These are phyloP conservation scores for Hericium rajendrae DNA, from an alignment of 768 basidiomycete genomes.

Conservation along the genomic window DNA sequence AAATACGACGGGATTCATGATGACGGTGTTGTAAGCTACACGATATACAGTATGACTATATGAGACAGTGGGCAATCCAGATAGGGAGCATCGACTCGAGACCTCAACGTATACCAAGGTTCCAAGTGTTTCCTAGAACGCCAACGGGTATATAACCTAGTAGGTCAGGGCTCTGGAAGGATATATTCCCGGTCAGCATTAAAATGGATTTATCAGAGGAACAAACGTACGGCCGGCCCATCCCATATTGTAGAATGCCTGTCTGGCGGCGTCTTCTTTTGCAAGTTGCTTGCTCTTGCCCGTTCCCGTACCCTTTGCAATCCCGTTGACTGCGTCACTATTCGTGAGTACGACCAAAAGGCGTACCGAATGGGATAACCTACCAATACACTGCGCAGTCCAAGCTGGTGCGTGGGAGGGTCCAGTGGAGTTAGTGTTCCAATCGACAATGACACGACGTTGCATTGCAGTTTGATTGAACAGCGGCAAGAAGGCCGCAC, in stretches of 20 bases:
- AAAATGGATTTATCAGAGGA: neutral
- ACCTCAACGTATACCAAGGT: too few species aligned
- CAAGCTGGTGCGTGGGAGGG: slow-evolving; percentile 62
- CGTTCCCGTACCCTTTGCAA: slow-evolving; percentile 54
- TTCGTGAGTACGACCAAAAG: neutral
- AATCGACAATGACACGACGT: slow-evolving; percentile 52
- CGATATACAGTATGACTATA: too few species aligned
- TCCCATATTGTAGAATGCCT: slow-evolving; percentile 67
- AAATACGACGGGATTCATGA: too few species aligned
- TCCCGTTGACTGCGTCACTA: slow-evolving; percentile 48
- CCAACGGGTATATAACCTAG: too few species aligned
- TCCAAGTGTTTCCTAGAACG: too few species aligned
- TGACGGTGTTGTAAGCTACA: too few species aligned
- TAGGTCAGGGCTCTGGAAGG: too few species aligned
- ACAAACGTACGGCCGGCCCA: slow-evolving; percentile 30
- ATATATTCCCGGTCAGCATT: neutral
- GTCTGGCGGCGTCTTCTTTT: slow-evolving; percentile 67
- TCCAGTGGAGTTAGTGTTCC: slow-evolving; percentile 49
- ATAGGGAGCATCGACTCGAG: too few species aligned
- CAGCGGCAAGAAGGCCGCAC: slow-evolving; percentile 54
- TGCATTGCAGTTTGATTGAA: slow-evolving; percentile 70
- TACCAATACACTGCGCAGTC: slow-evolving; percentile 61
- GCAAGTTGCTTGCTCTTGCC: slow-evolving; percentile 66
- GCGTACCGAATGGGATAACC: neutral
- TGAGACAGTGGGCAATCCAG: too few species aligned